Evolutionary conservation across 768 basidiomycete species (phyloP).

Genomic region (Pseudohyphozyma bogoriensis): DNA sequence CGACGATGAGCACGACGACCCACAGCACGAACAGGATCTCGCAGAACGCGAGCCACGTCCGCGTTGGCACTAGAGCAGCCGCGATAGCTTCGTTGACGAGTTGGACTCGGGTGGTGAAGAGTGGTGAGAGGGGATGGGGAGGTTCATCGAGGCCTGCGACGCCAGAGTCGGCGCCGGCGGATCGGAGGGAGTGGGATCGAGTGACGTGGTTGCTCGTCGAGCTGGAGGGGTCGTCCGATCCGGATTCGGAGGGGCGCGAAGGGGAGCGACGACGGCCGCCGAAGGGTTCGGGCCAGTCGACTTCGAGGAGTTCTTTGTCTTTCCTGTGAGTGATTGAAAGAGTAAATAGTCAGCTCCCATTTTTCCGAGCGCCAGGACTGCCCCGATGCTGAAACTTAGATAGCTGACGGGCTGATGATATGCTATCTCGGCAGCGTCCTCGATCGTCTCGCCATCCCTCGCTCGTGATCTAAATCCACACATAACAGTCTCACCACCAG

Average conservation of each 20-base stretch:
- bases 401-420: too few relatives aligned
- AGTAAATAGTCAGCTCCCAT: too few relatives aligned
- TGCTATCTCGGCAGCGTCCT: too few relatives aligned
- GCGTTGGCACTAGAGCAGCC: background rate
- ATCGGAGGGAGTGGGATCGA: conserved; percentile 10
- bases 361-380: too few relatives aligned
- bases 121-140: conserved; percentile 11
- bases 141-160: too few relatives aligned
- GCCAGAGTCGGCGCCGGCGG: background rate
- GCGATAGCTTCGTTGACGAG: conserved; percentile 10
- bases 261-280: too few relatives aligned
- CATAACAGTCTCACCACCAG: too few relatives aligned
- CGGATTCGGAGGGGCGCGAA: too few relatives aligned
- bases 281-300: conserved; percentile 18
- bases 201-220: background rate
- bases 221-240: conserved; percentile 2
- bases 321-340: too few relatives aligned
- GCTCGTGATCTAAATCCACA: too few relatives aligned
- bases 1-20: conserved; percentile 15
- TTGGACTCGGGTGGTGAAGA: conserved; percentile 8
- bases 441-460: too few relatives aligned
- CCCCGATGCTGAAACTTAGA: too few relatives aligned
- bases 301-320: conserved; percentile 4
- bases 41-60: conserved; percentile 15
- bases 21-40: conserved; percentile 10